Evolutionary conservation across 768 basidiomycete species (phyloP).

Genomic region (Pisolithus tinctorius): DNA sequence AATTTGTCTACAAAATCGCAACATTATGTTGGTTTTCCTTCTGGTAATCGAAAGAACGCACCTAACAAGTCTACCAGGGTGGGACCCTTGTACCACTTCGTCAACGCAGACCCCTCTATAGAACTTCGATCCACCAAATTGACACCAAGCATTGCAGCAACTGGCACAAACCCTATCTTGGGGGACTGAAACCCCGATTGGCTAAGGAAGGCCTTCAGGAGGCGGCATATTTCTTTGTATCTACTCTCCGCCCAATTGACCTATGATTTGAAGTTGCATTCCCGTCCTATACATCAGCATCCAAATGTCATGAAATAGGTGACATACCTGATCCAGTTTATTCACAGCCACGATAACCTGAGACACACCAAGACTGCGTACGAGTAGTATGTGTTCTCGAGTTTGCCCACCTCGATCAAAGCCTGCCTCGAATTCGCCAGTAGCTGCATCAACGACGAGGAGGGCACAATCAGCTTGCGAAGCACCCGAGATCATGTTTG

Average conservation of each 20-base stretch:
- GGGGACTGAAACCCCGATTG: conserved; percentile 81
- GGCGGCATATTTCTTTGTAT: conserved; percentile 76
- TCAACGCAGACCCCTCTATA: conserved; percentile 40
- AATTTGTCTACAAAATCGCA: conserved; percentile 52
- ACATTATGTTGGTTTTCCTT: neutral
- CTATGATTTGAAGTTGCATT: conserved; percentile 32
- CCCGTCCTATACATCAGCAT: neutral
- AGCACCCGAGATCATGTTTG: conserved; percentile 99
- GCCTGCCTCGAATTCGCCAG: conserved; percentile 93
- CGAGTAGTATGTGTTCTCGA: conserved; percentile 86
- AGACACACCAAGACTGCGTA: conserved; percentile 85
- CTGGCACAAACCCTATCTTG: conserved; percentile 81
- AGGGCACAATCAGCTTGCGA: conserved; percentile 94
- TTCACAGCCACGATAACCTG: conserved; percentile 92
- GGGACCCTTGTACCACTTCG: conserved; percentile 79
- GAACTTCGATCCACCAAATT: conserved; percentile 59
- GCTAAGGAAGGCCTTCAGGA: conserved; percentile 71
- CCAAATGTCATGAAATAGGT: neutral
- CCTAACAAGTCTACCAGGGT: conserved; percentile 82
- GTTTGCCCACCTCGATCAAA: conserved; percentile 95
- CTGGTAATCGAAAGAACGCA: conserved; percentile 22
- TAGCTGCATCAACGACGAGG: conserved; percentile 84
- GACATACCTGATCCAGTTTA: conserved; percentile 82
- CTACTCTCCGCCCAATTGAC: conserved; percentile 82
- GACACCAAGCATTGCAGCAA: conserved; percentile 84